These are phyloP conservation scores for Albatrellus ellisii DNA, from an alignment of 768 basidiomycete species.

Conservation along the genomic window DNA sequence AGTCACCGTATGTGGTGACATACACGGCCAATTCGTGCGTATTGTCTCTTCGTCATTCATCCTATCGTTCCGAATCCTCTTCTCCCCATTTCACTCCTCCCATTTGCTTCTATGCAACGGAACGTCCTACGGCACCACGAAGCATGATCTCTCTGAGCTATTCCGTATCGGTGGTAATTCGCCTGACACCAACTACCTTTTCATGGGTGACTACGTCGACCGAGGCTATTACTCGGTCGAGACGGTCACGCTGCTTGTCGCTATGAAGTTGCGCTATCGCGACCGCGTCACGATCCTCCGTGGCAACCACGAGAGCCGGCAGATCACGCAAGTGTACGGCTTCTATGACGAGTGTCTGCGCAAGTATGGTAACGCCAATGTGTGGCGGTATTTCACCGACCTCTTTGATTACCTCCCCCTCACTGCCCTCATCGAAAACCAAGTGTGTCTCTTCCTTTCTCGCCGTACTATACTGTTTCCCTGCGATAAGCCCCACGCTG, in stretches of 20 bases:
- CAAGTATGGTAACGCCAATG: slow-evolving; percentile 99
- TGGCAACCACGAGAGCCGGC: slow-evolving; percentile 97
- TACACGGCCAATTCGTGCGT: slow-evolving; percentile 99
- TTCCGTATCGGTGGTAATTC: slow-evolving; percentile 98
- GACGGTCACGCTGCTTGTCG: slow-evolving; percentile 94
- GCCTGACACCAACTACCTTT: slow-evolving; percentile 98
- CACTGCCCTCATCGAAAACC: slow-evolving; percentile 96
- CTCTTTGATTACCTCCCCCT: slow-evolving; percentile 95
- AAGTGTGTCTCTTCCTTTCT: slow-evolving; percentile 47
- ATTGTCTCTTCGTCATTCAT: slow-evolving; percentile 13
- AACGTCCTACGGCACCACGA: no score
- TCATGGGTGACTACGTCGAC: slow-evolving; percentile 99
- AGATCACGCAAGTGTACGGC: slow-evolving; percentile 99
- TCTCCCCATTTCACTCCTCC: slow-evolving; percentile 9
- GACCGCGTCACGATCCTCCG: slow-evolving; percentile 96
- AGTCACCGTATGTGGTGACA: slow-evolving; percentile 98
- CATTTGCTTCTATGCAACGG: slow-evolving; percentile 4
- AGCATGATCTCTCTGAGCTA: slow-evolving; percentile 99
- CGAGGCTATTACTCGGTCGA: slow-evolving; percentile 99
- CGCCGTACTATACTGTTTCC: not conserved
- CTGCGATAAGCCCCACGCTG: not conserved
- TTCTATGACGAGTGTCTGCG: slow-evolving; percentile 99
- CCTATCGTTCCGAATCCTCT: slow-evolving; percentile 5
- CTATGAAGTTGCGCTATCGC: slow-evolving; percentile 94
- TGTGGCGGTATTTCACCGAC: slow-evolving; percentile 99